A percentile compares a stretch with the other conserved stretches of the same genome.
These are phyloP conservation scores for Mimosa bimucronata DNA, from an alignment of 306 rosid genomes.

Conservation along the genomic window DNA sequence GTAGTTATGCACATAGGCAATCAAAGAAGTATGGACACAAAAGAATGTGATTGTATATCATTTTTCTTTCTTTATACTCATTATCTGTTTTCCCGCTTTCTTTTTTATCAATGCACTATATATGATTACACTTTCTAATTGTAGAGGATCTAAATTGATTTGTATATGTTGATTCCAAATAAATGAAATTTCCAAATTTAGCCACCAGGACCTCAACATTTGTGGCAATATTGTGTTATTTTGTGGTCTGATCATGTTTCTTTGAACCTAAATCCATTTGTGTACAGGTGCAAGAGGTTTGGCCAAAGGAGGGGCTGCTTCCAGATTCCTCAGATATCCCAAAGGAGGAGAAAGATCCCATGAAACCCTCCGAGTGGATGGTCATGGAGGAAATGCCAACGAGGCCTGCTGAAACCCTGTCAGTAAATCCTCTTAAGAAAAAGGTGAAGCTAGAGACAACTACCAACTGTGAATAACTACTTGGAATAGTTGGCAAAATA, in stretches of 20 bases:
- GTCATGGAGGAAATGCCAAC: slow-evolving; percentile 15
- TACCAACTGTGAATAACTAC: not conserved
- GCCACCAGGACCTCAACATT: not conserved
- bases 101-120: too few species aligned
- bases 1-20: not conserved
- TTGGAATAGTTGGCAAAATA: too few species aligned
- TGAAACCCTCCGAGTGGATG: not conserved
- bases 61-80: not conserved
- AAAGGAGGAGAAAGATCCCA: not conserved
- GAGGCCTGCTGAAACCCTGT: not conserved
- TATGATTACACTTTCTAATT: not conserved
- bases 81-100: too few species aligned
- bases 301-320: slow-evolving; percentile 2
- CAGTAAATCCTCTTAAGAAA: slow-evolving; percentile 37
- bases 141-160: not conserved
- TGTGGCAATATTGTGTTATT: not conserved
- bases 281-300: slow-evolving; percentile 9
- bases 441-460: slow-evolving; percentile 34
- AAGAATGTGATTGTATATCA: not conserved
- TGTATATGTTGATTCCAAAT: not conserved
- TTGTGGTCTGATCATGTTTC: slow-evolving; percentile 12
- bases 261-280: slow-evolving; percentile 16
- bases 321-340: slow-evolving; percentile 4
- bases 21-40: not conserved
- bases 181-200: not conserved